These are phyloP conservation scores for Oxytropis ochrocephala DNA, from an alignment of 306 rosid species.

Conservation along the genomic window DNA sequence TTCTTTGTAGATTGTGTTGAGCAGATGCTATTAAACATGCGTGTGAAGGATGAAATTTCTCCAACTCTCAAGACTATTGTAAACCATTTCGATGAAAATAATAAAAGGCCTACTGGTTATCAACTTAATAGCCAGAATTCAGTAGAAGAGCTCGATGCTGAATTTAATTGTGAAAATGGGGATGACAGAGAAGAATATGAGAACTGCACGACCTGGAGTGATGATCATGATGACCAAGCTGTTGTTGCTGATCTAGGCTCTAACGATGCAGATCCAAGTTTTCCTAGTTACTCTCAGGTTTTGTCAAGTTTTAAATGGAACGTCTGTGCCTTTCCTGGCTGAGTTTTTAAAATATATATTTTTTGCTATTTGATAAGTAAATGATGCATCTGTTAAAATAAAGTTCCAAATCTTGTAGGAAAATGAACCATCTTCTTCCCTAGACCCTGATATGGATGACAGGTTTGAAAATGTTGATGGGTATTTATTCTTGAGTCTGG, in stretches of 20 bases:
- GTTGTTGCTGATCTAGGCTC: constrained; percentile 43
- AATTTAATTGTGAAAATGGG: constrained; percentile 36
- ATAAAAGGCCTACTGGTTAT: constrained; percentile 62
- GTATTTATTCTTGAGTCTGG: constrained; percentile 65
- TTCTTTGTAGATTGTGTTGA: constrained; percentile 58
- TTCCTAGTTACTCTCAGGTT: constrained; percentile 66
- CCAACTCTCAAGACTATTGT: constrained; percentile 72
- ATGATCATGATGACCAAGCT: constrained; percentile 53
- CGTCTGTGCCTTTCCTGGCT: constrained; percentile 2
- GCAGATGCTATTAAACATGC: constrained; percentile 63
- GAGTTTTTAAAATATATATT: not conserved
- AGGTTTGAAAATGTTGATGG: constrained; percentile 63
- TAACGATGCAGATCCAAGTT: constrained; percentile 51
- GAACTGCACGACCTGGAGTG: constrained; percentile 48
- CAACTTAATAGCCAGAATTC: constrained; percentile 31
- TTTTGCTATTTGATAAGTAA: constrained; percentile 10
- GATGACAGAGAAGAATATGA: constrained; percentile 44
- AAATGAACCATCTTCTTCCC: constrained; percentile 42
- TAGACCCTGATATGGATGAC: constrained; percentile 44
- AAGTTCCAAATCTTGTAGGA: constrained; percentile 41
- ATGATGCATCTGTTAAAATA: constrained; percentile 12
- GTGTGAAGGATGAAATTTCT: constrained; percentile 72
- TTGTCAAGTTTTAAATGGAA: not conserved
- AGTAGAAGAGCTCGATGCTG: constrained; percentile 35
- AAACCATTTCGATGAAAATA: constrained; percentile 67